Evolutionary conservation across 2,329 filamentous ascomycete species (phyloP), one percentile per base, ranked within the genome.

Genomic region (Arthrobotrys megalospora): DNA sequence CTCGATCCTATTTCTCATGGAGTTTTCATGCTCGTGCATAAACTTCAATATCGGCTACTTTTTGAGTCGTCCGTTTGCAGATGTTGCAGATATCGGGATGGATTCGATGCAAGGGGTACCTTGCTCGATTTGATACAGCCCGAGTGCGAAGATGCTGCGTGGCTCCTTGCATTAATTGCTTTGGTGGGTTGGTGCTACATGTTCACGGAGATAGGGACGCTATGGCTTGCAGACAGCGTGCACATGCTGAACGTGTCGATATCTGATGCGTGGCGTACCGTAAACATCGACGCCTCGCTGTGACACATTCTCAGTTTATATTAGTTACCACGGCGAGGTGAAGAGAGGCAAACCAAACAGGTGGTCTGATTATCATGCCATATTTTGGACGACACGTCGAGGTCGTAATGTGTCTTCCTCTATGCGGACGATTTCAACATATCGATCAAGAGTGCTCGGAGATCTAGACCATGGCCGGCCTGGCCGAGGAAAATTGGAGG

Each of bases 301-400:
- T 53, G 34, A 24, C 36, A 41, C 43, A 8, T 41, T 28, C 43
- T 43, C 11, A 43, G 19, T 6, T n/a, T 11, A 43, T 28, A n/a
- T 36, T 32, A 43, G n/a, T 14, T 6, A 24, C 11, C 43, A 43
- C 19, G 19, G 55, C 36, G 55, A 43, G 55, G 24, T n/a, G 34
- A 60, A 16, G 32, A 19, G n/a, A 21, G 36, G n/a, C 36, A 6
- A 41, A 12, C 21, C 45, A 3, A 7, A 10, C 36, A 12, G 19
- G 48, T 67, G 64, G 64, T 55, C 48, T 55, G 32, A 67, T 47
- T 53, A 21, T 67, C 64, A 55, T 28, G 36, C 36, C 48, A 67
- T 47, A 38, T 6, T 64, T 64, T 7, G 41, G 60, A 47, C 41
- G 60, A 64, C 19, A 43, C 34, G 36, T 43, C 14, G 55, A 60